These are phyloP conservation scores for Fusarium albidum DNA, from an alignment of 2,329 filamentous ascomycete species.

Conservation along the genomic window DNA sequence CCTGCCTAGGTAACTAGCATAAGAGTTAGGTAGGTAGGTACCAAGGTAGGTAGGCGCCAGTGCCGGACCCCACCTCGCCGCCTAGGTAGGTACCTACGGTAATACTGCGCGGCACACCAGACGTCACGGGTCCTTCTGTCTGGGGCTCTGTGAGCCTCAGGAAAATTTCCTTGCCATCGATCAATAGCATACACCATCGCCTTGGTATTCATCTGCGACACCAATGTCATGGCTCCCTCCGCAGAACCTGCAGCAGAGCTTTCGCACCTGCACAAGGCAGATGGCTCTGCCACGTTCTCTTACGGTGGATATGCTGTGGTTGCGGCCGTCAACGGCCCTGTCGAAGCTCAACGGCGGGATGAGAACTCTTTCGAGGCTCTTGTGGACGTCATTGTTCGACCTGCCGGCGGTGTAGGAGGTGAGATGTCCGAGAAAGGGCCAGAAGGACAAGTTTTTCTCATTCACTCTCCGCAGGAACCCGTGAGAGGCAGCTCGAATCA, in stretches of 20 bases:
- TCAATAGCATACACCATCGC: not conserved
- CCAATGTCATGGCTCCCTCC: slow-evolving; percentile 53
- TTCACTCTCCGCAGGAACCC: slow-evolving; percentile 60
- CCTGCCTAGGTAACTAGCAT: no score
- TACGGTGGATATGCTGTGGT: slow-evolving; percentile 81
- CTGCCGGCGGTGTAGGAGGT: slow-evolving; percentile 85
- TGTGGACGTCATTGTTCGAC: slow-evolving; percentile 89
- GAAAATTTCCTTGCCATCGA: slow-evolving; percentile 31
- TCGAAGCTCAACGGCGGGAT: slow-evolving; percentile 88
- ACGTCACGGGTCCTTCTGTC: no score
- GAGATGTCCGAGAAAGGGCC: slow-evolving; percentile 38
- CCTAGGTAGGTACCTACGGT: not conserved
- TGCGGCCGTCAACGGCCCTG: slow-evolving; percentile 88
- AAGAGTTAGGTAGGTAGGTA: no score
- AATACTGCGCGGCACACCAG: slow-evolving; percentile 2
- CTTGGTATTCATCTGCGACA: slow-evolving; percentile 13
- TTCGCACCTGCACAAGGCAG: slow-evolving; percentile 72
- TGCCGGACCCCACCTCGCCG: no score
- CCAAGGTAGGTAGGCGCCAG: not conserved
- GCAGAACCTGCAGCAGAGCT: slow-evolving; percentile 61
- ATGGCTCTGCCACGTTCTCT: slow-evolving; percentile 82
- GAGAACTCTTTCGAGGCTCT: slow-evolving; percentile 91
- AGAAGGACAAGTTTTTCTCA: slow-evolving; percentile 15
- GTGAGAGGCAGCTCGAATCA: slow-evolving; percentile 83
- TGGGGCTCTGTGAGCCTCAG: slow-evolving; percentile 1